Evolutionary conservation across 2,329 filamentous ascomycete genomes (phyloP).

Genomic region (Talaromyces sp.): DNA sequence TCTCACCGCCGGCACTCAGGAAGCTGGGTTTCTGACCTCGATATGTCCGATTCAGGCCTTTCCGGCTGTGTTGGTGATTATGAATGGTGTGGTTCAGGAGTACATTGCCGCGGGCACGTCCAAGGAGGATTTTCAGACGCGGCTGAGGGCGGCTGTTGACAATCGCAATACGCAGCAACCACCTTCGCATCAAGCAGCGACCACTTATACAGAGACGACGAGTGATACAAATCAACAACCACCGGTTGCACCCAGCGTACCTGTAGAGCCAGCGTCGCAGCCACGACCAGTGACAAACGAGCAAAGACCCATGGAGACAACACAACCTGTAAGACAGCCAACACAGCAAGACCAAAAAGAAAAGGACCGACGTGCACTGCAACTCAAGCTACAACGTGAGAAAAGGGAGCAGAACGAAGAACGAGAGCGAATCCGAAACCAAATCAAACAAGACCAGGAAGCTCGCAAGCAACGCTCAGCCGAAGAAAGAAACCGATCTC

Average conservation of each 20-base stretch:
- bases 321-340: constrained; percentile 11
- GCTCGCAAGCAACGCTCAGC: constrained; percentile 56
- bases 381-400: constrained; percentile 60
- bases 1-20: constrained; percentile 66
- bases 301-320: constrained; percentile 20
- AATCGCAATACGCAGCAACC: constrained; percentile 1
- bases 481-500: background rate
- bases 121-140: constrained; percentile 61
- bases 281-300: constrained; percentile 3
- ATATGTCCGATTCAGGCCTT: constrained; percentile 75
- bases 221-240: background rate
- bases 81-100: constrained; percentile 71
- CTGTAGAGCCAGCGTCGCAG: constrained; percentile 9
- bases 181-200: background rate
- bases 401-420: constrained; percentile 64
- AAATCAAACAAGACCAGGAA: constrained; percentile 71
- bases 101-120: constrained; percentile 63
- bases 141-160: constrained; percentile 44
- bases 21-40: constrained; percentile 74
- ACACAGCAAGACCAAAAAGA: constrained; percentile 5
- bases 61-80: constrained; percentile 77
- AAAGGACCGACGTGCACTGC: constrained; percentile 48
- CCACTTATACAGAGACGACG: background rate
- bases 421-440: constrained; percentile 64
- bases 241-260: background rate